Conservation (phyloP, 257 asterid species). For the Forsythia suspensa region DNA sequence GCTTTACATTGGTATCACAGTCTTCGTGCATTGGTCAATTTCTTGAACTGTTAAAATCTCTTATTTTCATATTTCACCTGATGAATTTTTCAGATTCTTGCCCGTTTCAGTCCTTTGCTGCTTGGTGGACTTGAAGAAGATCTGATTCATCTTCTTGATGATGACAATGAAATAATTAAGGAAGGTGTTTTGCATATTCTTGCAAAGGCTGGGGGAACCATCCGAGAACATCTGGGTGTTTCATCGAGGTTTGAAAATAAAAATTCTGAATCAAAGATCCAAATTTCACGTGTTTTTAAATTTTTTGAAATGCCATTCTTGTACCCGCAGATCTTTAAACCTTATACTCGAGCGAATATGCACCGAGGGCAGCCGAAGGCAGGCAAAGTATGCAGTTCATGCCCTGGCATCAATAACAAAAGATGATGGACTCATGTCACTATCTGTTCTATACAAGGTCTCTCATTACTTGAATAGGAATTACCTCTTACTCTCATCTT, state of each 20-base stretch:
- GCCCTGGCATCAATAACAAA: conserved; percentile 96
- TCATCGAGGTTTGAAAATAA: conserved; percentile 63
- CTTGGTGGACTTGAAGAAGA: conserved; percentile 90
- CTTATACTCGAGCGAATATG: conserved; percentile 96
- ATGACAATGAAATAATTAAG: conserved; percentile 93
- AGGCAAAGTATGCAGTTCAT: conserved; percentile 97
- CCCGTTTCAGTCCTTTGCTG: conserved; percentile 85
- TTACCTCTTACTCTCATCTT: not conserved
- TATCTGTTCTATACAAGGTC: conserved; percentile 98
- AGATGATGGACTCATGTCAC: conserved; percentile 98
- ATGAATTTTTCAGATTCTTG: conserved; percentile 68
- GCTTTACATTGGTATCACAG: not conserved
- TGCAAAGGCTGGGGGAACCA: conserved; percentile 97
- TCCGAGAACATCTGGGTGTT: conserved; percentile 90
- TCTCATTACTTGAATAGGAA: conserved; percentile 7
- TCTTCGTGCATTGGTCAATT: not conserved
- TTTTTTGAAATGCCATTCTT: conserved; percentile 24
- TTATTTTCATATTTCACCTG: conserved; percentile 22
- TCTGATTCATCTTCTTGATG: conserved; percentile 84
- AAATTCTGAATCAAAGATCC: not conserved
- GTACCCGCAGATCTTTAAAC: conserved; percentile 75
- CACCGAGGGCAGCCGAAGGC: conserved; percentile 96
- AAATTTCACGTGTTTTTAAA: not conserved
- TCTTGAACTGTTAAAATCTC: conserved; percentile 4
- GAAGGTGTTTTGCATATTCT: conserved; percentile 95